These are phyloP conservation scores for Usnea hakonensis DNA, from an alignment of 495 filamentous ascomycete species.

Conservation along the genomic window DNA sequence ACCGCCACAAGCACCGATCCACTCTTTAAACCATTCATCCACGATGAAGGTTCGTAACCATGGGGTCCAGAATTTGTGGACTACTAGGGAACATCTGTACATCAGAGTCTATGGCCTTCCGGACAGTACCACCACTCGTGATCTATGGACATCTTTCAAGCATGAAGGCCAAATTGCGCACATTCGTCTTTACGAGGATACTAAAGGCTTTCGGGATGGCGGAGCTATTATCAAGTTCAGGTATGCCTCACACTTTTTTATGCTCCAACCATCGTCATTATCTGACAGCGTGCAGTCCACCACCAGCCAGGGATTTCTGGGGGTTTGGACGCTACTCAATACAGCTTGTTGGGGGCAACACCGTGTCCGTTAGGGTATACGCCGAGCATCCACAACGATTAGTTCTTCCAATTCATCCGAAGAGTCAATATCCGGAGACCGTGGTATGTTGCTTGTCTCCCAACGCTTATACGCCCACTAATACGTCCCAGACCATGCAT, in stretches of 20 bases:
- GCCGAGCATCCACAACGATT: slow-evolving; percentile 7
- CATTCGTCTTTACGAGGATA: slow-evolving; percentile 40
- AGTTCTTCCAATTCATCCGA: slow-evolving; percentile 13
- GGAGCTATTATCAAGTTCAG: slow-evolving; percentile 38
- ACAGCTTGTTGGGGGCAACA: slow-evolving; percentile 12
- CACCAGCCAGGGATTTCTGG: slow-evolving; percentile 39
- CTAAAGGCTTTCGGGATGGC: slow-evolving; percentile 24
- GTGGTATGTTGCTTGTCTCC: slow-evolving; percentile 15
- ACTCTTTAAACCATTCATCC: neutral
- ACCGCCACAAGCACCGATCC: neutral
- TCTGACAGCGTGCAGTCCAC: slow-evolving; percentile 29
- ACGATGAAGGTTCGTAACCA: neutral
- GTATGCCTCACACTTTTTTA: slow-evolving; percentile 24
- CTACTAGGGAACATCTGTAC: slow-evolving; percentile 32
- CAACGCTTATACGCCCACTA: neutral
- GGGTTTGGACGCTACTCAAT: slow-evolving; percentile 25
- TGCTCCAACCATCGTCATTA: neutral
- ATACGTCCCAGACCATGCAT: slow-evolving; percentile 15
- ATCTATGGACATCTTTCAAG: slow-evolving; percentile 35
- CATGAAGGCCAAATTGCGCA: slow-evolving; percentile 35
- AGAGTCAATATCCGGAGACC: slow-evolving; percentile 20
- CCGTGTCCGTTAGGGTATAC: slow-evolving; percentile 23
- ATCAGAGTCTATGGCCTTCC: slow-evolving; percentile 34
- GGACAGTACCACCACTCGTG: slow-evolving; percentile 26
- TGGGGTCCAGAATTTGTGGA: slow-evolving; percentile 28